These are phyloP conservation scores for Podaxis rugospora DNA, from an alignment of 768 basidiomycete genomes.

Conservation along the genomic window DNA sequence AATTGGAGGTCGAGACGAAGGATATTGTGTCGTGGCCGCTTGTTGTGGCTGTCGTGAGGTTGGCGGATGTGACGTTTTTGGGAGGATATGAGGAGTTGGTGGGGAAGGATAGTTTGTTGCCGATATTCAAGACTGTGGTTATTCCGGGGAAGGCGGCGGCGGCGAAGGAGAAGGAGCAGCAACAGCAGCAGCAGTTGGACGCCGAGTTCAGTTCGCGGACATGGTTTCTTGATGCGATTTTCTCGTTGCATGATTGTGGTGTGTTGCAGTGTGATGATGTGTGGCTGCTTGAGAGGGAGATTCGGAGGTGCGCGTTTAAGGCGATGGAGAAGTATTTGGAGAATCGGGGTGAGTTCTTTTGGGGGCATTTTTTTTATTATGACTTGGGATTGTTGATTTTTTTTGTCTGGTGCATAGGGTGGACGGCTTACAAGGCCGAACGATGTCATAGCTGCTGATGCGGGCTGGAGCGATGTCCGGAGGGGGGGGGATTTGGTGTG, in stretches of 20 bases:
- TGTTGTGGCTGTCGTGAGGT: constrained; percentile 39
- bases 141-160: constrained; percentile 28
- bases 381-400: not conserved
- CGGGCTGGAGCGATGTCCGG: not conserved
- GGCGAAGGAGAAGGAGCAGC: not conserved
- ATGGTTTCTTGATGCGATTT: constrained; percentile 46
- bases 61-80: constrained; percentile 37
- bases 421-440: constrained; percentile 19
- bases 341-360: constrained; percentile 32
- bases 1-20: constrained; percentile 31
- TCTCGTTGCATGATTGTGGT: constrained; percentile 43
- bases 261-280: constrained; percentile 45
- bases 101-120: constrained; percentile 33
- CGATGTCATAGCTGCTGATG: constrained; percentile 14
- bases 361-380: not conserved
- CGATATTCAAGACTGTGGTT: constrained; percentile 40
- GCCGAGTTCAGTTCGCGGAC: constrained; percentile 41
- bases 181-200: constrained; percentile 6
- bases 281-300: constrained; percentile 43
- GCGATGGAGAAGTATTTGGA: constrained; percentile 47
- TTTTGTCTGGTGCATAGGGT: constrained; percentile 11
- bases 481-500: not conserved
- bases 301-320: constrained; percentile 39
- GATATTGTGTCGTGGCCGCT: constrained; percentile 36
- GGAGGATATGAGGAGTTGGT: constrained; percentile 40